These are phyloP conservation scores for Carex kokanica DNA, from an alignment of 176 grass and related monocot species.

Conservation along the genomic window DNA sequence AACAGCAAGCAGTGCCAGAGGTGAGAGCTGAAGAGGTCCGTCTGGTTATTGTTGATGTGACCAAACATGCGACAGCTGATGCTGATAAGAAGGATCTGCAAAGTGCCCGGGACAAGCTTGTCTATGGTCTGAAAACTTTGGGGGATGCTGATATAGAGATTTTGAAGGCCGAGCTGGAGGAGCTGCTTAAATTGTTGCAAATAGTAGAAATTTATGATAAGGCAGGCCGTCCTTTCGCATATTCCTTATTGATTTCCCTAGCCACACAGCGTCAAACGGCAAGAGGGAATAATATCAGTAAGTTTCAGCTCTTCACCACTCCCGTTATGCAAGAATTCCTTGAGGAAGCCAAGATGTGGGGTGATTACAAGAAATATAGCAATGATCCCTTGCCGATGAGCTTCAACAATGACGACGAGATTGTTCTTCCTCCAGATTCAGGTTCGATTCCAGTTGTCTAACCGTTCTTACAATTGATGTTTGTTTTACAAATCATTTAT, in stretches of 20 bases:
- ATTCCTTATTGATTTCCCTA: not conserved
- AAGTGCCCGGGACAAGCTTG: not conserved
- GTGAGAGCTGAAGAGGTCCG: conserved; percentile 17
- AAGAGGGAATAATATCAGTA: not conserved
- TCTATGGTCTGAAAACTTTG: too few relatives aligned
- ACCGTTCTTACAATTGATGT: too few relatives aligned
- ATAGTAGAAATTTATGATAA: not conserved
- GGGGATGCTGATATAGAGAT: too few relatives aligned
- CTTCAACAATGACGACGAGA: too few relatives aligned
- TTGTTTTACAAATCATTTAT: too few relatives aligned
- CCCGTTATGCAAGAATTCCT: not conserved
- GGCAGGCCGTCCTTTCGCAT: not conserved
- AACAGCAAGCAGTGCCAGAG: too few relatives aligned
- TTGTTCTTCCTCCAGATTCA: too few relatives aligned
- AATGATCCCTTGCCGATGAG: too few relatives aligned
- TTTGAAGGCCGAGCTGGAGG: not conserved
- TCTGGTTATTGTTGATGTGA: not conserved
- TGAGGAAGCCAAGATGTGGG: not conserved
- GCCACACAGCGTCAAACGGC: not conserved
- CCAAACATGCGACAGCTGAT: not conserved
- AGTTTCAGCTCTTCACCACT: not conserved
- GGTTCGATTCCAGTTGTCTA: too few relatives aligned
- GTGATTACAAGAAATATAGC: not conserved
- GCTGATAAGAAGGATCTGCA: not conserved
- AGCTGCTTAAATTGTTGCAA: not conserved